These are phyloP conservation scores for Quaeritorhiza haematococci DNA, from an alignment of 371 early-diverging fungal species.

Conservation along the genomic window DNA sequence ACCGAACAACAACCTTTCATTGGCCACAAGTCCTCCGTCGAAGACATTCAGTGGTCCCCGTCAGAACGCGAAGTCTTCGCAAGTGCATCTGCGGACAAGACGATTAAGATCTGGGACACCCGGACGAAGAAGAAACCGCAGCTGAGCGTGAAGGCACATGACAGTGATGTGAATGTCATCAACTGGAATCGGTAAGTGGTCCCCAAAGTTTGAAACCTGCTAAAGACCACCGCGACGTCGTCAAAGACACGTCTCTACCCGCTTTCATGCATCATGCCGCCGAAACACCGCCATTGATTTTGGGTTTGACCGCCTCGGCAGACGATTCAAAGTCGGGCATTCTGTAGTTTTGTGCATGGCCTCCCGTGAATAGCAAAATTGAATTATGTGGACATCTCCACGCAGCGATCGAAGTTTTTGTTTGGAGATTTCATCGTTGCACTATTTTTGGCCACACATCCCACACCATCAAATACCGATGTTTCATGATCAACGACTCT, in stretches of 20 bases:
- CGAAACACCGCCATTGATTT: too few relatives aligned
- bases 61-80: slow-evolving; percentile 87
- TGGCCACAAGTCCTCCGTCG: slow-evolving; percentile 83
- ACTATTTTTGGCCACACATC: slow-evolving; percentile 26
- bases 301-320: too few relatives aligned
- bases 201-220: too few relatives aligned
- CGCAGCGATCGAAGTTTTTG: slow-evolving; percentile 10
- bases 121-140: slow-evolving; percentile 67
- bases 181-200: slow-evolving; percentile 76
- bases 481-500: too few relatives aligned
- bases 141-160: slow-evolving; percentile 76
- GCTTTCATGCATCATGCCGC: too few relatives aligned
- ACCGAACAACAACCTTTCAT: slow-evolving; percentile 72
- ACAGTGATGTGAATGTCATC: slow-evolving; percentile 91
- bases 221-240: too few relatives aligned
- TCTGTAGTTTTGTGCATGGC: slow-evolving; percentile 28
- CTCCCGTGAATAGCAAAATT: slow-evolving; percentile 21
- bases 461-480: too few relatives aligned
- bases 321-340: too few relatives aligned
- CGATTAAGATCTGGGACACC: slow-evolving; percentile 92
- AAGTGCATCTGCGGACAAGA: slow-evolving; percentile 81
- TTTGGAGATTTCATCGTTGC: slow-evolving; percentile 4
- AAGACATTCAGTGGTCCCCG: slow-evolving; percentile 96
- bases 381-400: slow-evolving; percentile 22
- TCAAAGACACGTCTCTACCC: too few relatives aligned